A percentile compares a stretch with the other conserved stretches of the same genome.
Evolutionary conservation across 768 basidiomycete genomes (phyloP).

Genomic region (Tremella mesenterica): DNA sequence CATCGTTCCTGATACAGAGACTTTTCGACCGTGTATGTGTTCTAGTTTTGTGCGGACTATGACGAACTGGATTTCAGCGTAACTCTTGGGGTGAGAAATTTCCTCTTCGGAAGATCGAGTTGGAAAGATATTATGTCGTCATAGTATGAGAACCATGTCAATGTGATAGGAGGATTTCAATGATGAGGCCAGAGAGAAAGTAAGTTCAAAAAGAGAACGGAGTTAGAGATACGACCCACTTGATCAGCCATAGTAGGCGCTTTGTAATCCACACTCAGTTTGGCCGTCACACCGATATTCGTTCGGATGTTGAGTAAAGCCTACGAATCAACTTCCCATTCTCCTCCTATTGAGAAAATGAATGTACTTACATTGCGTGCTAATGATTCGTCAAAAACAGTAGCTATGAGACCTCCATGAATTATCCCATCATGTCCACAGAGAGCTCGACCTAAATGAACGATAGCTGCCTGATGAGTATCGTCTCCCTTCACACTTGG

Average conservation of each 20-base stretch:
- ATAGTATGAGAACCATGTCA: no score
- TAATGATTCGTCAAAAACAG: conserved; percentile 75
- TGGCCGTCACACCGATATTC: conserved; percentile 87
- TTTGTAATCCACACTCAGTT: conserved; percentile 67
- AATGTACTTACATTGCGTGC: conserved; percentile 58
- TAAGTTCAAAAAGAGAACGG: background rate
- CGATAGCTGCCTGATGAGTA: conserved; percentile 49
- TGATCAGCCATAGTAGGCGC: conserved; percentile 85
- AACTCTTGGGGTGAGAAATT: no score
- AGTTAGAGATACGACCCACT: conserved; percentile 46
- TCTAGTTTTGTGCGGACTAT: conserved; percentile 63
- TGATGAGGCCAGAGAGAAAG: no score
- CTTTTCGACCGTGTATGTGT: conserved; percentile 70
- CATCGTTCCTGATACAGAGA: conserved; percentile 58
- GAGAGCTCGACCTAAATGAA: conserved; percentile 76
- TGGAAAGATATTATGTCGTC: no score
- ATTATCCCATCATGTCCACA: conserved; percentile 88
- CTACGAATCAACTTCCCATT: conserved; percentile 46
- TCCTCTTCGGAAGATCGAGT: no score
- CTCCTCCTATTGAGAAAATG: background rate
- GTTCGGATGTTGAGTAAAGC: conserved; percentile 78
- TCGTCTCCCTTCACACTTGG: no score
- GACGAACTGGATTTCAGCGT: conserved; percentile 56
- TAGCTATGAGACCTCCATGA: conserved; percentile 86
- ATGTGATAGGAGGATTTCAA: no score